phyloP scores from a whole-genome alignment of 2,329 filamentous ascomycete species.

The Paracorniculantispora psalliotae region DNA sequence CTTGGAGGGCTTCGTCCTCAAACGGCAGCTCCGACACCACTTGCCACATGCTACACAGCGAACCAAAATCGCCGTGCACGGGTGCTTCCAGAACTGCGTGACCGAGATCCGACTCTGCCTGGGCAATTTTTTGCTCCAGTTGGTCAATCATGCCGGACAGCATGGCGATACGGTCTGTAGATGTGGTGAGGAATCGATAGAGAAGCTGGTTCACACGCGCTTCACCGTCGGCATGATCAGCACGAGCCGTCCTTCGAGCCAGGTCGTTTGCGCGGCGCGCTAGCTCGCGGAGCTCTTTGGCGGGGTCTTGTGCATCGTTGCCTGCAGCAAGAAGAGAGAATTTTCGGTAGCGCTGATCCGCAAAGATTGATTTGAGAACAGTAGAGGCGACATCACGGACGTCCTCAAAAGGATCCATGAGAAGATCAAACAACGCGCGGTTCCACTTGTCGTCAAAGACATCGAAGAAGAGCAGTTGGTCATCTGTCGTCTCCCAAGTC shows the following conservation, averaged over 20 bases:
- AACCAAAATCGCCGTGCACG: conserved; percentile 65
- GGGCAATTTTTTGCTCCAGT: conserved; percentile 59
- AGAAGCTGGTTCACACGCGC: conserved; percentile 70
- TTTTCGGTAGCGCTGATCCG: conserved; percentile 28
- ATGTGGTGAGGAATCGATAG: conserved; percentile 49
- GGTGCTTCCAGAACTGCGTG: conserved; percentile 61
- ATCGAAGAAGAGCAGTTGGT: conserved; percentile 37
- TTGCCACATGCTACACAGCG: conserved; percentile 55
- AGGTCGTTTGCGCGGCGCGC: conserved; percentile 49
- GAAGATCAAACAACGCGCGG: conserved; percentile 67
- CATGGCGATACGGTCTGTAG: conserved; percentile 43
- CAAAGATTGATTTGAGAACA: conserved; percentile 46
- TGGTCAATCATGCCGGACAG: conserved; percentile 53
- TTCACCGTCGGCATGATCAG: conserved; percentile 88
- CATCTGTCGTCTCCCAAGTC: conserved; percentile 33
- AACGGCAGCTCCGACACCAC: conserved; percentile 41
- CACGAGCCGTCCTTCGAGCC: conserved; percentile 69
- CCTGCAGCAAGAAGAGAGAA: conserved; percentile 12
- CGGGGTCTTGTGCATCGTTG: conserved; percentile 3
- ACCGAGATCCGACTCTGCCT: conserved; percentile 61
- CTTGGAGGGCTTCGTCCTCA: conserved; percentile 29
- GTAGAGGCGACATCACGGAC: conserved; percentile 59
- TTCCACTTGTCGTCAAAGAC: conserved; percentile 47
- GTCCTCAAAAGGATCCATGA: conserved; percentile 91
- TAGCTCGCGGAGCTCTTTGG: conserved; percentile 40